Base-by-base conservation (phyloP, 2,329 filamentous ascomycete species). In the Ophiostoma australiae region DNA sequence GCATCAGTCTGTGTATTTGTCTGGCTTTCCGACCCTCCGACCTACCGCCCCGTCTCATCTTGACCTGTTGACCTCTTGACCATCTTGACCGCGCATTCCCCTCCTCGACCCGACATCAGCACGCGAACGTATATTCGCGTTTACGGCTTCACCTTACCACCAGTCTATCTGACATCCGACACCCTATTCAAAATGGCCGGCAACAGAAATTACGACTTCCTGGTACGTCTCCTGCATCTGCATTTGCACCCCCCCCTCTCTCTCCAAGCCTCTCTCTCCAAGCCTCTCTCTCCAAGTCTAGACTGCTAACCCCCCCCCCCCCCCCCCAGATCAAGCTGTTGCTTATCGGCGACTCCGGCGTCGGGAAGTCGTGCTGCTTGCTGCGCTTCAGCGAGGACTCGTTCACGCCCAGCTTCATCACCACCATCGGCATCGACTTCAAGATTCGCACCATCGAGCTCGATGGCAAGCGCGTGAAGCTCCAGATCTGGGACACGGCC, bases 401-500 rank as follows among this genome's bases (percentile, higher is more conserved):
- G 67, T 97, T 97, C 84, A 97, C 94, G 70, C 94, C 94, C 63
- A 97, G 93, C 77, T 97, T 97, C 86, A 97, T 97, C 85, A 97
- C 94, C 74, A 99, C 95, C 74, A 99, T 99, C 82, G 95, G 95
- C 76, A 98, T 99, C 84, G 95, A 99, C 84, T 99, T 99, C 86
- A 99, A 99, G 87, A 99, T 99, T 80, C 89, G 95, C 76, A 99
- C 95, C 75, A 99, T 99, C 83, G 95, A 99, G 84, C 86, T 99
- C 76, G 95, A 99, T 83, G 94, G 94, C 80, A 99, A 99, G 88
- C 89, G 94, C 74, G 95, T 99, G 78, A 99, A 99, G 87, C 84
- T 99, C 80, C 95, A 99, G 85, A 99, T 99, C 83, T 99, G 95
- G 95, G 95, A 99, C 80, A 99, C 95, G 35, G 95, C 95, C 70